Evolutionary conservation across 129 eudicot genomes (phyloP), one percentile per base, ranked within the genome.

Genomic region (Heracleum sosnowskyi): DNA sequence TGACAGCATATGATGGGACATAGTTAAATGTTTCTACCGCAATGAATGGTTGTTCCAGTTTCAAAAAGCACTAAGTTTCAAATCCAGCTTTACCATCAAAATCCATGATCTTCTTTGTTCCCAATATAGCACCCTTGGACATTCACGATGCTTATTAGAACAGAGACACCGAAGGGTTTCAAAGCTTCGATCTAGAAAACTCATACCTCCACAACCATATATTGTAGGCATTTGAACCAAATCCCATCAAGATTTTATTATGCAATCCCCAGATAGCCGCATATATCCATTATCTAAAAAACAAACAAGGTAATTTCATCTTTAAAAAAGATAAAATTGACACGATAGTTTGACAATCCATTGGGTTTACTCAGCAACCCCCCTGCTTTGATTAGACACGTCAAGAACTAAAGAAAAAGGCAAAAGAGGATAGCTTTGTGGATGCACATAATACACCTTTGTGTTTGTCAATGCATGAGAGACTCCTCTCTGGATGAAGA

Each of bases 61-160:
- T 76, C 78, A 78, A 72, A 76, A 64, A 64, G 84, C 87, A 82
- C 62, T 85, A 86, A 83, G 85, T 85, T 85, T 89, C 82, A 39
- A 86, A 78, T 91, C 98, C 98, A 87, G 95, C 92, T 85, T 85
- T 83, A 83, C 87, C 73, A 87, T 77, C 70, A 86, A 82, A 85
- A 84, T 89, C 97, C 98, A 86, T 82, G 91, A 93, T 81, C 85
- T 86, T 78, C 89, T 80, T 47, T 73, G 85, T 88, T 83, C 86
- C 91, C 88, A 87, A 87, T 89, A 87, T 90, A 91, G 93, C 93
- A 89, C 87, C 96, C 89, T 85, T 83, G 87, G 96, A 86, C 88
- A 86, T 81, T 84, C 62, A 69, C 34, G 85, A 89, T 87, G 88
- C 93, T 87, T 73, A 92, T 88, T 87, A 89, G 93, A 80, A 82